Percentiles rank a stretch among this genome's conserved stretches.
phyloP scores from a whole-genome alignment of 768 basidiomycete species.

The Suillus luteus region DNA sequence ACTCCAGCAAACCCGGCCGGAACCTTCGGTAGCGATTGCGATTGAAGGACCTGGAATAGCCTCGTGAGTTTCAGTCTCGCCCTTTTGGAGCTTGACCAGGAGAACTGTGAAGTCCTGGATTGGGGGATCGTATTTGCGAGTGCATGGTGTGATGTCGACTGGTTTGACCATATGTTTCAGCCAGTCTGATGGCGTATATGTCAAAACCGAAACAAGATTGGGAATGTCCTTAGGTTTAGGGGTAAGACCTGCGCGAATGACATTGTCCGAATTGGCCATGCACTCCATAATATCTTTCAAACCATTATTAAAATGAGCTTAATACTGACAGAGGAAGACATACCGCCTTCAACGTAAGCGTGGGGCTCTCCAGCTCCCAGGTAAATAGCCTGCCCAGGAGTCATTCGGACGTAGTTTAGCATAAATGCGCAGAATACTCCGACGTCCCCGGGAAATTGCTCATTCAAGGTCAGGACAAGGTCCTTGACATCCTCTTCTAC shows the following conservation, averaged over 20 bases:
- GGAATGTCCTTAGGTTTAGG: conserved; percentile 94
- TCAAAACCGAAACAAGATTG: conserved; percentile 85
- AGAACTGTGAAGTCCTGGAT: conserved; percentile 93
- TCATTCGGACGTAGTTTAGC: conserved; percentile 80
- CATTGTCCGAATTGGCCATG: conserved; percentile 99
- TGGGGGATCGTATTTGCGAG: conserved; percentile 83
- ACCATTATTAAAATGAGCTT: not conserved
- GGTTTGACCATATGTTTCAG: conserved; percentile 72
- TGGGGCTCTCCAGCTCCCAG: conserved; percentile 96
- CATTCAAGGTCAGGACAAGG: conserved; percentile 61
- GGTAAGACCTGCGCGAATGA: conserved; percentile 96
- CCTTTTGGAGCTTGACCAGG: conserved; percentile 49
- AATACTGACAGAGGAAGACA: conserved; percentile 22
- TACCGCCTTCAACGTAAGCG: conserved; percentile 93
- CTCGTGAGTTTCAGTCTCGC: conserved; percentile 54
- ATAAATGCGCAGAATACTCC: conserved; percentile 92
- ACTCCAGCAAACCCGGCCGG: conserved; percentile 57
- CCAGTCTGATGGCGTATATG: conserved; percentile 74
- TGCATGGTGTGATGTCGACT: conserved; percentile 22
- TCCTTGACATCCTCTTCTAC: conserved; percentile 53
- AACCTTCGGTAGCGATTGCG: conserved; percentile 71
- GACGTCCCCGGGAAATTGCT: conserved; percentile 89
- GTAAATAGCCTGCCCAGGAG: conserved; percentile 90
- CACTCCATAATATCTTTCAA: conserved; percentile 91
- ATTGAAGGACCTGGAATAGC: conserved; percentile 84